These are phyloP conservation scores for Cnidoscolus chayamansa DNA, from an alignment of 441 rosid genomes.

Conservation along the genomic window DNA sequence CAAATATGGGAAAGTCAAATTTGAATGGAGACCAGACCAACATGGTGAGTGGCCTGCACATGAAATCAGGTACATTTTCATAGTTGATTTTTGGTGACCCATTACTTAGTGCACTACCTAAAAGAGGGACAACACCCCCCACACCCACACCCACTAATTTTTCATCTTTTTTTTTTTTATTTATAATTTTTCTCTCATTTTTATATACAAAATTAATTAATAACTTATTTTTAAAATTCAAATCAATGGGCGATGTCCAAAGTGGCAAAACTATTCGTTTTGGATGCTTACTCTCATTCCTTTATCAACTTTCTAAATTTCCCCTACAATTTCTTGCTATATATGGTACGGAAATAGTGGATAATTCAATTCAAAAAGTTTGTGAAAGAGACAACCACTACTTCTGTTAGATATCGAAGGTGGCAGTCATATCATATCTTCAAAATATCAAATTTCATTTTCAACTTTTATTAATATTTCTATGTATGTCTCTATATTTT, in stretches of 20 bases:
- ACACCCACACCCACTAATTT: too few relatives aligned
- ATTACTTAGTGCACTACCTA: conserved; percentile 35
- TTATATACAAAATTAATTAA: too few relatives aligned
- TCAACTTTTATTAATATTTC: too few relatives aligned
- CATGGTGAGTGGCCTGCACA: conserved; percentile 37
- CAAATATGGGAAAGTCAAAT: conserved; percentile 20
- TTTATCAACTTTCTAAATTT: background rate
- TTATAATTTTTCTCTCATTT: too few relatives aligned
- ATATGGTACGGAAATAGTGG: too few relatives aligned
- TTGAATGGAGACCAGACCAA: conserved; percentile 20
- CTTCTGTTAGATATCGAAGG: background rate
- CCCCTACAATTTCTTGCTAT: background rate
- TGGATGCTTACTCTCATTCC: conserved; percentile 25
- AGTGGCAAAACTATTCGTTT: conserved; percentile 34
- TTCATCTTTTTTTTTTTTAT: too few relatives aligned
- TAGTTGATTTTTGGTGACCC: conserved; percentile 21
- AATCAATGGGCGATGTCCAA: background rate
- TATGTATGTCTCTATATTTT: too few relatives aligned
- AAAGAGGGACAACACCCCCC: conserved; percentile 9
- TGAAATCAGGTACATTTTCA: conserved; percentile 24
- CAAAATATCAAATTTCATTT: too few relatives aligned
- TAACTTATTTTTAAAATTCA: conserved; percentile 1
- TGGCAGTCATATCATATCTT: conserved; percentile 9
- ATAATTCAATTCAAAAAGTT: background rate
- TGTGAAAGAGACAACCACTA: background rate